These are phyloP conservation scores for Friedmanniomyces endolithicus DNA, from an alignment of 495 filamentous ascomycete genomes.

Conservation along the genomic window DNA sequence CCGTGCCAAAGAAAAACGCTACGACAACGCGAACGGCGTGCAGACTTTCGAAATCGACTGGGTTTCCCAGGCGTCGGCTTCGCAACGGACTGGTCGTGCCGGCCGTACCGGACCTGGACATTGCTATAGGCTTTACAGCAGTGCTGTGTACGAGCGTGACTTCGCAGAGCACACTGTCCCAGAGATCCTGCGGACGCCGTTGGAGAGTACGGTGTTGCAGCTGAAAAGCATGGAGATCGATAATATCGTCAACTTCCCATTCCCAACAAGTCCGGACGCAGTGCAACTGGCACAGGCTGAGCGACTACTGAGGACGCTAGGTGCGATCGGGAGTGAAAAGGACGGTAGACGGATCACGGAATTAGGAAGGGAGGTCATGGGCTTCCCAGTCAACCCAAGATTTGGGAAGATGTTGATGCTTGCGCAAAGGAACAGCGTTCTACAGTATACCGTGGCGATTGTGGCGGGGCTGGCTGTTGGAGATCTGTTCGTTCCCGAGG, in stretches of 20 bases:
- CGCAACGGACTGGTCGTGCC: conserved; percentile 84
- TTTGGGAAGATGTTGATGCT: conserved; percentile 84
- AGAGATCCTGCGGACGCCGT: conserved; percentile 82
- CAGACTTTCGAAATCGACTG: conserved; percentile 91
- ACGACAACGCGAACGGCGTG: conserved; percentile 71
- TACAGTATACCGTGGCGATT: conserved; percentile 77
- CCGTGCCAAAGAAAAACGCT: conserved; percentile 80
- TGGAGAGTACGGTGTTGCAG: conserved; percentile 84
- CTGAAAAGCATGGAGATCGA: conserved; percentile 92
- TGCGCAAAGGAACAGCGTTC: conserved; percentile 69
- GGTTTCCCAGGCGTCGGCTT: conserved; percentile 95
- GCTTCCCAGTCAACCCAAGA: conserved; percentile 79
- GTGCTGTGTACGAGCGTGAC: conserved; percentile 83
- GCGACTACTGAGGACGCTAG: conserved; percentile 55
- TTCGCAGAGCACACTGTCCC: conserved; percentile 78
- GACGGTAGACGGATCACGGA: conserved; percentile 60
- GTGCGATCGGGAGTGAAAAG: conserved; percentile 32
- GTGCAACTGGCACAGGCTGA: conserved; percentile 73
- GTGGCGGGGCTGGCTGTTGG: conserved; percentile 80
- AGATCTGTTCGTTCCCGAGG: conserved; percentile 78
- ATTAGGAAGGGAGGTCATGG: conserved; percentile 65
- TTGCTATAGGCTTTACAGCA: conserved; percentile 88
- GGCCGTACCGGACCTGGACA: conserved; percentile 93
- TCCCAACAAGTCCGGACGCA: conserved; percentile 80
- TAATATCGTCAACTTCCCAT: conserved; percentile 90